Percentiles rank a stretch among this genome's conserved stretches.
These are phyloP conservation scores for Boletellus ananiceps DNA, from an alignment of 768 basidiomycete genomes.

Conservation along the genomic window DNA sequence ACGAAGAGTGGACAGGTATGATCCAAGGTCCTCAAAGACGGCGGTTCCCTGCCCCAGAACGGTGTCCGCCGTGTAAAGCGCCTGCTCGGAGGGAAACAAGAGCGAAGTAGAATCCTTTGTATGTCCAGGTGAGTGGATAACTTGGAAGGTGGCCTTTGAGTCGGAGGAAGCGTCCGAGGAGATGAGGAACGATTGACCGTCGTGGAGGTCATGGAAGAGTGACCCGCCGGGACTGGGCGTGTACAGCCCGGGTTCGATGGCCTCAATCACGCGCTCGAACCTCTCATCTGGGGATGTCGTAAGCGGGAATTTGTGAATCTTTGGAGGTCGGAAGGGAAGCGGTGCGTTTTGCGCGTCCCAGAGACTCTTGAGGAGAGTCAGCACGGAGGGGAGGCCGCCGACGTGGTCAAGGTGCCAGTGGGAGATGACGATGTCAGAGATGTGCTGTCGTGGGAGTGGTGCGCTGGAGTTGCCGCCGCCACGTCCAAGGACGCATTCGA, in stretches of 20 bases:
- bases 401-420: conserved; percentile 91
- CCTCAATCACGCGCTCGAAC: conserved; percentile 35
- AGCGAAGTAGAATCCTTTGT: conserved; percentile 83
- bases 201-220: conserved; percentile 53
- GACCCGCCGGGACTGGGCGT: conserved; percentile 39
- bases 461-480: conserved; percentile 22
- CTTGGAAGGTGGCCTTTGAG: conserved; percentile 37
- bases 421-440: conserved; percentile 89
- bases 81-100: conserved; percentile 60
- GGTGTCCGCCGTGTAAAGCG: conserved; percentile 87
- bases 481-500: conserved; percentile 55
- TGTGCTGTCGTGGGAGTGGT: conserved; percentile 28
- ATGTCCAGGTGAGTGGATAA: conserved; percentile 88
- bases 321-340: conserved; percentile 56
- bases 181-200: conserved; percentile 49
- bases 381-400: conserved; percentile 67
- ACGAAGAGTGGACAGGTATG: conserved; percentile 63
- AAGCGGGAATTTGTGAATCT: conserved; percentile 69
- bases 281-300: conserved; percentile 26
- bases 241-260: conserved; percentile 41
- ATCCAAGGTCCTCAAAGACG: conserved; percentile 77
- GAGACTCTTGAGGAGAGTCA: conserved; percentile 57
- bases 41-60: conserved; percentile 88
- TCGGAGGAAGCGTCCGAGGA: conserved; percentile 11
- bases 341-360: conserved; percentile 51